These are phyloP conservation scores for Cadophora sp. DNA, from an alignment of 2,329 filamentous ascomycete species.

Conservation along the genomic window DNA sequence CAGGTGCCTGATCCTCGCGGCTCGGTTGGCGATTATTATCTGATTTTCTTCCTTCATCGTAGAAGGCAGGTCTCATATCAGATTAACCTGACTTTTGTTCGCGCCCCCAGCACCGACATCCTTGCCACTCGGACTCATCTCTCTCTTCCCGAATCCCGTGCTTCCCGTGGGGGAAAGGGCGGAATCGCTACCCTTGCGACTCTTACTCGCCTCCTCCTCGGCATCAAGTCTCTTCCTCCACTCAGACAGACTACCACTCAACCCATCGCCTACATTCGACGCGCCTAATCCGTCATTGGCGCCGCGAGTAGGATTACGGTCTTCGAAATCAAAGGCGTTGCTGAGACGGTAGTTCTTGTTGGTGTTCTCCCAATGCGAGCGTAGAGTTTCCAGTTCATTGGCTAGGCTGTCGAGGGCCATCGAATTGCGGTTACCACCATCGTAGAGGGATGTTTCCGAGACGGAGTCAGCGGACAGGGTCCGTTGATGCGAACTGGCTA, in stretches of 20 bases:
- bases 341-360: conserved; percentile 95
- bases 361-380: conserved; percentile 93
- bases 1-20: too few relatives aligned
- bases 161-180: conserved; percentile 23
- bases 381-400: conserved; percentile 87
- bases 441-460: conserved; percentile 63
- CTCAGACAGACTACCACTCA: conserved; percentile 77
- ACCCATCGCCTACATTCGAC: conserved; percentile 53
- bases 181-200: conserved; percentile 35
- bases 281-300: conserved; percentile 52
- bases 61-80: conserved; percentile 27
- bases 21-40: too few relatives aligned
- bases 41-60: too few relatives aligned
- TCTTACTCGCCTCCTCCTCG: conserved; percentile 40
- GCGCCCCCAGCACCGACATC: conserved; percentile 29
- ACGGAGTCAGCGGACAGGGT: conserved; percentile 59
- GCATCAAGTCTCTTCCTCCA: conserved; percentile 81
- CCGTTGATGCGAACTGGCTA: conserved; percentile 46
- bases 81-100: conserved; percentile 31
- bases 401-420: conserved; percentile 89
- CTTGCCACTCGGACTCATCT: conserved; percentile 42
- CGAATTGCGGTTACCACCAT: conserved; percentile 61
- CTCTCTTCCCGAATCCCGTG: conserved; percentile 28
- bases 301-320: conserved; percentile 48
- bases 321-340: conserved; percentile 80